Evolutionary conservation across 2,329 filamentous ascomycete species (phyloP), one percentile per base, ranked within the genome.

Genomic region (Cladosporium colombiae): DNA sequence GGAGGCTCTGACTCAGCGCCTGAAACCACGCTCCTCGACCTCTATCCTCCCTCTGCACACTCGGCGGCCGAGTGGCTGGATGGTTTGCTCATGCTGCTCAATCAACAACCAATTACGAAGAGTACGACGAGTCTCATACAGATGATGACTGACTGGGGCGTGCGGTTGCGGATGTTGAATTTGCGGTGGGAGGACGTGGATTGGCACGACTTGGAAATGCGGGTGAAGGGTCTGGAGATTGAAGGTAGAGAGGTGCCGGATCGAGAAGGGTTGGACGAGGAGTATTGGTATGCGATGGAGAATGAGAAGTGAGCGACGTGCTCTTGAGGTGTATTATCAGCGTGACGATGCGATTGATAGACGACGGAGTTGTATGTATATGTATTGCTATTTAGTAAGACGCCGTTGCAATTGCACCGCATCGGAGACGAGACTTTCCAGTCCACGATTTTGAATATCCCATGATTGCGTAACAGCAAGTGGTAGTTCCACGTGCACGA

Each of bases 1-100:
- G 92, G 92, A 68, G 37, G 66, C 62, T 49, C 35, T 3, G 49
- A 31, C 27, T n/a, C 29, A 49, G 53, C 63, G 21, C 61, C 64
- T 11, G 95, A 98, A 77, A 82, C 87, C 60, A 84, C 91, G 0
- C 85, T 98, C 25, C 83, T 99, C 63, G 91, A 89, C n/a, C 84
- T 99, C 62, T 89, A 92, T 77, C 93, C 94, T 6, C 82, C 88
- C 66, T 91, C 88, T 66, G 90, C 95, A 75, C 91, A 88, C 69
- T 81, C 95, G 57, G 95, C 95, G 11, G 96, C 93, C 0, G 95
- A 99, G 79, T 99, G 95, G 95, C 84, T 99, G 5, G 95, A 99
- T 76, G 95, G 95, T 0, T 81, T 99, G 69, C 84, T 98, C 65
- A 96, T 99, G 93, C 83, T 99, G 64, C 84, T 99, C 27, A 93